These are phyloP conservation scores for Pythium apleroticum DNA, from an alignment of 352 stramenopile species.

Conservation along the genomic window DNA sequence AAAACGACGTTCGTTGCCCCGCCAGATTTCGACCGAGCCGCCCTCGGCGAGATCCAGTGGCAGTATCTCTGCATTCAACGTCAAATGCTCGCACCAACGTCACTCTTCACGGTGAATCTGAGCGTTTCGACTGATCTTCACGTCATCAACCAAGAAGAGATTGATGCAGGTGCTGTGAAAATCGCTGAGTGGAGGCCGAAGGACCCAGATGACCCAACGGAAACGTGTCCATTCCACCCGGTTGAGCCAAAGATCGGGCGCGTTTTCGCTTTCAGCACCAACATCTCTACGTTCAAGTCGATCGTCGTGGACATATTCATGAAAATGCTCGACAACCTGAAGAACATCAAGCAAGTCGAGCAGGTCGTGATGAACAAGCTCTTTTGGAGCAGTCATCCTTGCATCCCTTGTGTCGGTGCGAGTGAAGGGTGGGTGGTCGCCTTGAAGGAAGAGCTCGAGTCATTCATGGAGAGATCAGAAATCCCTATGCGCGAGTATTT, in stretches of 20 bases:
- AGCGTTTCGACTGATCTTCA: slow-evolving; percentile 66
- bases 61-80: slow-evolving; percentile 76
- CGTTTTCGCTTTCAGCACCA: slow-evolving; percentile 72
- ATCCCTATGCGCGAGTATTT: slow-evolving; percentile 77
- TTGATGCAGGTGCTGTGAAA: slow-evolving; percentile 47
- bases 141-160: slow-evolving; percentile 78
- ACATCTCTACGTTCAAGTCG: slow-evolving; percentile 55
- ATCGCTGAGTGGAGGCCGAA: slow-evolving; percentile 64
- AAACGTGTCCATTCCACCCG: slow-evolving; percentile 53
- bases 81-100: slow-evolving; percentile 54
- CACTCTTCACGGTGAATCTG: slow-evolving; percentile 74
- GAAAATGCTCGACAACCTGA: slow-evolving; percentile 80
- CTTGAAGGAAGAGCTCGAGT: slow-evolving; percentile 57
- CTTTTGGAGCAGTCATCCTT: slow-evolving; percentile 93
- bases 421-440: slow-evolving; percentile 84
- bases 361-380: slow-evolving; percentile 93
- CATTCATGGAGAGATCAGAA: slow-evolving; percentile 58
- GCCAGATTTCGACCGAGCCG: slow-evolving; percentile 56
- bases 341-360: slow-evolving; percentile 89
- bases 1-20: slow-evolving; percentile 71
- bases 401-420: slow-evolving; percentile 78
- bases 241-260: slow-evolving; percentile 46
- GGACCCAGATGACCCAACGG: slow-evolving; percentile 63
- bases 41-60: slow-evolving; percentile 74
- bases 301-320: slow-evolving; percentile 69